These are phyloP conservation scores for Pseudocercospora fuligena DNA, from an alignment of 2,329 filamentous ascomycete species.

Conservation along the genomic window DNA sequence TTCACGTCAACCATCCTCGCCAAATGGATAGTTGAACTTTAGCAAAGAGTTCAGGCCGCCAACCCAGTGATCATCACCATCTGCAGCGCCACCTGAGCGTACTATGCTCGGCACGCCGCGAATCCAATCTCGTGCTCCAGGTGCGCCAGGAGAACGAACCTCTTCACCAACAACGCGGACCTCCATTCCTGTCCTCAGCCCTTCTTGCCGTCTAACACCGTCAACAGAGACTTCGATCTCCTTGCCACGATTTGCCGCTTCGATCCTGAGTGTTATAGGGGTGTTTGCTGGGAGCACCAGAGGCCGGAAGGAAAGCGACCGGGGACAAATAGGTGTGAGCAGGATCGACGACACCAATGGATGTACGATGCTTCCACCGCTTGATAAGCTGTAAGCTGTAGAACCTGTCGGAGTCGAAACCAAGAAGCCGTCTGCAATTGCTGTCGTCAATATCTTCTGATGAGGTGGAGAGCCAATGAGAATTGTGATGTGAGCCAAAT, in stretches of 20 bases:
- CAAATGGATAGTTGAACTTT: constrained; percentile 98
- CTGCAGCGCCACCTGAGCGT: constrained; percentile 56
- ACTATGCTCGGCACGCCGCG: constrained; percentile 94
- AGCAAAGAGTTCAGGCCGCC: constrained; percentile 89
- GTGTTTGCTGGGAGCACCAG: constrained; percentile 87
- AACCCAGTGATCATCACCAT: constrained; percentile 88
- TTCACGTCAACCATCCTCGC: constrained; percentile 57
- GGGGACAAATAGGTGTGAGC: constrained; percentile 91
- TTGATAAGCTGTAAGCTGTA: constrained; percentile 93
- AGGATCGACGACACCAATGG: constrained; percentile 86
- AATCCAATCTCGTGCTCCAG: constrained; percentile 55
- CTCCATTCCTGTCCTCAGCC: constrained; percentile 62
- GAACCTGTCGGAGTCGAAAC: constrained; percentile 92
- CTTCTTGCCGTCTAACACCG: constrained; percentile 50
- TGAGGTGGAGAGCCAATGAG: constrained; percentile 67
- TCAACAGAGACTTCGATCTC: constrained; percentile 58
- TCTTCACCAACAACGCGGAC: constrained; percentile 87
- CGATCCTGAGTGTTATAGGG: constrained; percentile 79
- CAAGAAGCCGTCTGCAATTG: constrained; percentile 92
- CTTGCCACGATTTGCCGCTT: constrained; percentile 60
- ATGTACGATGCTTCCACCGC: constrained; percentile 91
- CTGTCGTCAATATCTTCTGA: constrained; percentile 87
- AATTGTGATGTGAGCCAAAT: constrained; percentile 89
- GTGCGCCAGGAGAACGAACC: constrained; percentile 57
- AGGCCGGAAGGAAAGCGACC: constrained; percentile 89